Conservation (phyloP, 768 basidiomycete genomes). For the Russula foetens region DNA sequence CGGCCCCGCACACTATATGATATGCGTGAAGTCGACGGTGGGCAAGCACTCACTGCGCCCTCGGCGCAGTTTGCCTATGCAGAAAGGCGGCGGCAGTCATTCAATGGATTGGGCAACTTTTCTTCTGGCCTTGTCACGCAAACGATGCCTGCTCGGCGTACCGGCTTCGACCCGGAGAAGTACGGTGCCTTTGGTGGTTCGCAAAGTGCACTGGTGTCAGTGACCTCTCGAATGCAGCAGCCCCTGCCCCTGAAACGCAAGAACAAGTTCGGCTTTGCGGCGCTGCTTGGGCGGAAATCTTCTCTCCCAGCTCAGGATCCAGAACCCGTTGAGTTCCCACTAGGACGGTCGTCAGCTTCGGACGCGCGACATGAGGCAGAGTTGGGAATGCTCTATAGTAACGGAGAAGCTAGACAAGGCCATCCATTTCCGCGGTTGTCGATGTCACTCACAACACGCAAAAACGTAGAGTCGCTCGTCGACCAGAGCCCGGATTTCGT, state of each 20-base stretch:
- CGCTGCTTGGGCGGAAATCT: slow-evolving; percentile 54
- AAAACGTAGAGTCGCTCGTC: slow-evolving; percentile 71
- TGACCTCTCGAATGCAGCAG: background rate
- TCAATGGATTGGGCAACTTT: slow-evolving; percentile 50
- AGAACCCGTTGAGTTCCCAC: slow-evolving; percentile 18
- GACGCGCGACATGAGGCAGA: slow-evolving; percentile 35
- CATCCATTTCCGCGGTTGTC: slow-evolving; percentile 44
- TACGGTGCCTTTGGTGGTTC: slow-evolving; percentile 75
- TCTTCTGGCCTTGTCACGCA: slow-evolving; percentile 45
- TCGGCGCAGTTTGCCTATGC: slow-evolving; percentile 51
- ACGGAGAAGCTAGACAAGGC: slow-evolving; percentile 32
- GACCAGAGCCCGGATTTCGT: slow-evolving; percentile 81
- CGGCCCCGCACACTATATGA: slow-evolving; percentile 65
- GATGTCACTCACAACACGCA: slow-evolving; percentile 44
- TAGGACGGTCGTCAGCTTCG: slow-evolving; percentile 26
- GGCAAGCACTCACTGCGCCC: slow-evolving; percentile 49
- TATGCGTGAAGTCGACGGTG: slow-evolving; percentile 41
- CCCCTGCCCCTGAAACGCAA: slow-evolving; percentile 48
- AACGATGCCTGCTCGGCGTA: slow-evolving; percentile 33
- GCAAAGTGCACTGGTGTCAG: slow-evolving; percentile 43
- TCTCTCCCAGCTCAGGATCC: slow-evolving; percentile 20
- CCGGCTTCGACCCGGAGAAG: slow-evolving; percentile 23
- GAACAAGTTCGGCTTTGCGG: slow-evolving; percentile 63
- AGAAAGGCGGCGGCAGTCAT: slow-evolving; percentile 67
- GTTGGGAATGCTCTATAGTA: slow-evolving; percentile 42